phyloP scores from a whole-genome alignment of 176 grass and related monocot genomes.

The Areca catechu region DNA sequence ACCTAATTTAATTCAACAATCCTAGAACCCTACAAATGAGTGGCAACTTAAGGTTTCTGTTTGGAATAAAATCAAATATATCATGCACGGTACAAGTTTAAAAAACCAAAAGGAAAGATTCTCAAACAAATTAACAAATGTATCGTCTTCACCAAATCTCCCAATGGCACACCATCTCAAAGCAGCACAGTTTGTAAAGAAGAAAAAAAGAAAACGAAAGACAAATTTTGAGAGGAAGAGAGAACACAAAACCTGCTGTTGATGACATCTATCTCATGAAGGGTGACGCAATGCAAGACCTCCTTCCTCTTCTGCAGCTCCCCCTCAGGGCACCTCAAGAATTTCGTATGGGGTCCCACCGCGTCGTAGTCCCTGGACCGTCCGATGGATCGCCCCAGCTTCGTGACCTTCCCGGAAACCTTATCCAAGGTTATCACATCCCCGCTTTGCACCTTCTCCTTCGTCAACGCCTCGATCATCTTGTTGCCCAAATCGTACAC shows the following conservation, averaged over 20 bases:
- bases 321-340: constrained; percentile 82
- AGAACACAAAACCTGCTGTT: constrained; percentile 53
- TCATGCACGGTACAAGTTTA: too few relatives aligned
- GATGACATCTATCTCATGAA: constrained; percentile 98
- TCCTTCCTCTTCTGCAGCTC: constrained; percentile 98
- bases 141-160: too few relatives aligned
- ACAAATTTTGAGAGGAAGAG: too few relatives aligned
- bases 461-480: constrained; percentile 93
- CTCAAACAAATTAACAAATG: too few relatives aligned
- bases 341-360: constrained; percentile 74
- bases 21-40: too few relatives aligned
- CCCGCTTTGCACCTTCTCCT: constrained; percentile 94
- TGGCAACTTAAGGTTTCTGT: too few relatives aligned
- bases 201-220: too few relatives aligned
- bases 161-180: too few relatives aligned
- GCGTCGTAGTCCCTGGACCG: constrained; percentile 83
- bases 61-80: too few relatives aligned
- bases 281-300: constrained; percentile 87
- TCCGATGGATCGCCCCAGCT: constrained; percentile 80
- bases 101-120: too few relatives aligned
- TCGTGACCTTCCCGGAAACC: constrained; percentile 74
- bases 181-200: too few relatives aligned
- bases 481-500: constrained; percentile 87
- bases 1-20: too few relatives aligned
- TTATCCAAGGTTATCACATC: constrained; percentile 90